A percentile compares a stretch with the other conserved stretches of the same genome.
phyloP scores from a whole-genome alignment of 768 basidiomycete genomes.

The Pisolithus orientalis region DNA sequence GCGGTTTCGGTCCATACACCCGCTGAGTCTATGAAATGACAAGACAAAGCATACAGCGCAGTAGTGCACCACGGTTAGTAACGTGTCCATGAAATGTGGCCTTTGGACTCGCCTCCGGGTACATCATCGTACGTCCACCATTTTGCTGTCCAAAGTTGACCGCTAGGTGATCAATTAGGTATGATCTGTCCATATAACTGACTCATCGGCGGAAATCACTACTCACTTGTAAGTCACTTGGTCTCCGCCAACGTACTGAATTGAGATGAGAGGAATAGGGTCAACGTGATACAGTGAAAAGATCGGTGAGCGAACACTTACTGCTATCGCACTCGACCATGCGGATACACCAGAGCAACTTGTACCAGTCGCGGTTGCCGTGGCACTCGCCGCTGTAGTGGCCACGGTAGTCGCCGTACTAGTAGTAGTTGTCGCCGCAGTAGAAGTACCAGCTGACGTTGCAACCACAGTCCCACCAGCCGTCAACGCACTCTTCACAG shows the following conservation, averaged over 20 bases:
- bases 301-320: conserved; percentile 17
- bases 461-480: conserved; percentile 4
- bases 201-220: too few relatives aligned
- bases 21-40: neutral
- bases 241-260: conserved; percentile 38
- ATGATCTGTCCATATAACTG: neutral
- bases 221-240: conserved; percentile 39
- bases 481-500: conserved; percentile 36
- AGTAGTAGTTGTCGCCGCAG: neutral
- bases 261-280: neutral
- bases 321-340: conserved; percentile 34
- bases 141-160: conserved; percentile 44
- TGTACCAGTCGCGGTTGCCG: conserved; percentile 7
- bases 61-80: neutral
- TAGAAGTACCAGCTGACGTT: too few relatives aligned
- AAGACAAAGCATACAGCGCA: too few relatives aligned
- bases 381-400: conserved; percentile 5
- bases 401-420: conserved; percentile 20
- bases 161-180: conserved; percentile 22
- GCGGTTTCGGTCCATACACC: neutral
- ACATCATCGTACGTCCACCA: conserved; percentile 42
- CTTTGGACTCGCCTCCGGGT: conserved; percentile 23
- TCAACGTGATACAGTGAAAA: neutral
- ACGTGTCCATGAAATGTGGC: neutral
- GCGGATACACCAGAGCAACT: conserved; percentile 37